Conservation (phyloP, 2,329 filamentous ascomycete species). For the Venturia nashicola region DNA sequence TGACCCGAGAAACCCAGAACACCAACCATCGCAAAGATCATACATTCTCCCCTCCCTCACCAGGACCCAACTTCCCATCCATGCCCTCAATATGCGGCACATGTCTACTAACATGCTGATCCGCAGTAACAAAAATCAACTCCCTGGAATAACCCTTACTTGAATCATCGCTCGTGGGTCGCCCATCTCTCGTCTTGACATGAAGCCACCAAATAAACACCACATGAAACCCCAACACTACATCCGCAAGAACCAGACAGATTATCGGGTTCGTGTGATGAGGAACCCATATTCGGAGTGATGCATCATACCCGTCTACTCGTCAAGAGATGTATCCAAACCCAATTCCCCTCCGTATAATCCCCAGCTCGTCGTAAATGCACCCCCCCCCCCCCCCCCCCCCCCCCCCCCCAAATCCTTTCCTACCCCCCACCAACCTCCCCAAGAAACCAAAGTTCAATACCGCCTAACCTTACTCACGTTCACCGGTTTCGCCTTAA, state of each 20-base stretch:
- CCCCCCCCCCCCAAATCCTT: not conserved
- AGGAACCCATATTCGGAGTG: not conserved
- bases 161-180: not conserved
- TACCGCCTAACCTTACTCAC: not conserved
- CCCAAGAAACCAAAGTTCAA: not conserved
- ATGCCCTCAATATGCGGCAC: not conserved
- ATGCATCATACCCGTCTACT: no score
- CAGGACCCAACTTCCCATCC: not conserved
- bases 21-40: not conserved
- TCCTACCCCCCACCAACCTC: not conserved
- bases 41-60: not conserved
- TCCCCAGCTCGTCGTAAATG: not conserved
- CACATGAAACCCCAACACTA: not conserved
- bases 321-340: not conserved
- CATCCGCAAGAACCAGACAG: not conserved
- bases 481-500: not conserved
- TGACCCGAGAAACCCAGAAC: no score
- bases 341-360: not conserved
- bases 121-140: not conserved
- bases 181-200: not conserved
- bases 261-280: not conserved
- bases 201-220: not conserved
- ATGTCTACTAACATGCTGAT: not conserved
- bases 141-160: not conserved
- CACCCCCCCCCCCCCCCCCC: no score